phyloP scores from a whole-genome alignment of 164 flowering plant genomes.

The Litsea cubeba region DNA sequence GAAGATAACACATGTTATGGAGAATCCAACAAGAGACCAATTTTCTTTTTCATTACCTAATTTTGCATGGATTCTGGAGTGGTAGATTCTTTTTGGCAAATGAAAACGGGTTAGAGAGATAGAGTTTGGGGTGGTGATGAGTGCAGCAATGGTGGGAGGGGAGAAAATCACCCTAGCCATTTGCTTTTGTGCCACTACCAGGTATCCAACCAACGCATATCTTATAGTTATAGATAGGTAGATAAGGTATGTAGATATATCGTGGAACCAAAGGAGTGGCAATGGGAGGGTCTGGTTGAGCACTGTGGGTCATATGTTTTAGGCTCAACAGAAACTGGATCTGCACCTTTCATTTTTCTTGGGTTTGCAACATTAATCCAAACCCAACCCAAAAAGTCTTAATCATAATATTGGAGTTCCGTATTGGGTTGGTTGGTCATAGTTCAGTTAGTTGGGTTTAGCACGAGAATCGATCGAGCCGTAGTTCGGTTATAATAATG shows the following conservation, averaged over 20 bases:
- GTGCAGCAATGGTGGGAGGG: constrained; percentile 25
- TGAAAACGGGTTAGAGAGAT: background rate
- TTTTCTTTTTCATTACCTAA: constrained; percentile 31
- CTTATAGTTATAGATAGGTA: background rate
- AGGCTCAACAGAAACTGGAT: too few relatives aligned
- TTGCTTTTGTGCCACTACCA: background rate
- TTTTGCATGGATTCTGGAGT: constrained; percentile 40
- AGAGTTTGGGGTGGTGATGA: constrained; percentile 20
- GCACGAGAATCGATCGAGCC: too few relatives aligned
- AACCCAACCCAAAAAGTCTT: too few relatives aligned
- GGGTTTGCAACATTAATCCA: too few relatives aligned
- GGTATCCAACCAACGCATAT: background rate
- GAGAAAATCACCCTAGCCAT: constrained; percentile 35
- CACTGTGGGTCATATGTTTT: background rate
- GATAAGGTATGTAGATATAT: background rate
- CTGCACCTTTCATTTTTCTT: too few relatives aligned
- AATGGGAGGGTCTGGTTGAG: background rate
- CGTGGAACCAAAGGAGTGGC: background rate
- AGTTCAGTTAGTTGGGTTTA: too few relatives aligned
- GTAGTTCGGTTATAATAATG: too few relatives aligned
- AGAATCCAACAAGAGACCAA: background rate
- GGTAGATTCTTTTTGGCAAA: constrained; percentile 20
- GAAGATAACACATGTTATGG: background rate
- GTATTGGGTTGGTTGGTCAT: too few relatives aligned
- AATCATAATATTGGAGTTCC: too few relatives aligned